These are phyloP conservation scores for Nicotiana sylvestris DNA, from an alignment of 257 asterid species.

Conservation along the genomic window DNA sequence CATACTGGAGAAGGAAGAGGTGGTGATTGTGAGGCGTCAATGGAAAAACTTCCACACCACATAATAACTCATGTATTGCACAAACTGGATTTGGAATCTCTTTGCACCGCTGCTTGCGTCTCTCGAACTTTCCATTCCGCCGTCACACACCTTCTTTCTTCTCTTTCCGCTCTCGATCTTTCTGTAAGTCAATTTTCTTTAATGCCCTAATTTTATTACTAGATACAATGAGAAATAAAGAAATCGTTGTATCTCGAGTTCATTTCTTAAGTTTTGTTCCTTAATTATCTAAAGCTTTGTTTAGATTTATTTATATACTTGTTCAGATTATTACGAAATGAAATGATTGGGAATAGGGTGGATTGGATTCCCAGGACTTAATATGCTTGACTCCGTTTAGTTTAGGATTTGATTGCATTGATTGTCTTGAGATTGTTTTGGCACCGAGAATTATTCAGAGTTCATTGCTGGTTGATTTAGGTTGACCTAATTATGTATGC, in stretches of 20 bases:
- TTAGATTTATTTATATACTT: background rate
- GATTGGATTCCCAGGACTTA: background rate
- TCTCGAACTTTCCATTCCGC: constrained; percentile 32
- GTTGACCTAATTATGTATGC: background rate
- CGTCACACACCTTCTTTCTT: constrained; percentile 42
- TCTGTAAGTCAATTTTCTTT: constrained; percentile 43
- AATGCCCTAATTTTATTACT: background rate
- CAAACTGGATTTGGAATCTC: constrained; percentile 51
- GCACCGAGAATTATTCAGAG: background rate
- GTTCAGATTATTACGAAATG: background rate
- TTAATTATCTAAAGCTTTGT: background rate
- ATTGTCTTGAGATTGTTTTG: background rate
- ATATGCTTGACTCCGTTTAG: background rate
- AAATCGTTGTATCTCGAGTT: background rate
- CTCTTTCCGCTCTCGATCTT: constrained; percentile 50
- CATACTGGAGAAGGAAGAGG: background rate
- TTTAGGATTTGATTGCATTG: background rate
- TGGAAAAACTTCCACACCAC: constrained; percentile 48
- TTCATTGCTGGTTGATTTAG: background rate
- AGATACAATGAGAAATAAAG: background rate
- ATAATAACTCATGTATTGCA: constrained; percentile 36
- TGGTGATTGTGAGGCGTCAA: constrained; percentile 19
- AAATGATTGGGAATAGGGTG: background rate
- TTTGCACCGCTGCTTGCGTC: constrained; percentile 58
- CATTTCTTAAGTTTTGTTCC: background rate